A percentile compares a stretch with the other conserved stretches of the same genome.
These are phyloP conservation scores for Chiua sp. DNA, from an alignment of 1,284 basidiomycete species.

Conservation along the genomic window DNA sequence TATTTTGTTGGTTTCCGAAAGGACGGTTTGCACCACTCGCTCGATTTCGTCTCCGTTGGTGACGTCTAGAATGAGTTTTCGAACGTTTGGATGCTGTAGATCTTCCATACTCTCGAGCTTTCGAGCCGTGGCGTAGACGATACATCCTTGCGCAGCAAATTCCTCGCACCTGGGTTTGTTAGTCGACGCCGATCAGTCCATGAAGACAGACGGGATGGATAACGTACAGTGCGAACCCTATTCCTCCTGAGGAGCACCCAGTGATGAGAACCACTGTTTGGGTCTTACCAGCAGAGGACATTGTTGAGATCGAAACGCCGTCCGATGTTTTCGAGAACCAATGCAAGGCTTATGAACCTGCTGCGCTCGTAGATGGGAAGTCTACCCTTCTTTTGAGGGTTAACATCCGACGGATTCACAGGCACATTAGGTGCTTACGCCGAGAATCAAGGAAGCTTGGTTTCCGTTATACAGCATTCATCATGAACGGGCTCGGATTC, in stretches of 20 bases:
- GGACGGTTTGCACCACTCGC: conserved; percentile 47
- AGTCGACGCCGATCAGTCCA: background rate
- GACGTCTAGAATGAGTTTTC: conserved; percentile 56
- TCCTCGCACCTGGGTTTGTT: conserved; percentile 53
- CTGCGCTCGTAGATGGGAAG: no score
- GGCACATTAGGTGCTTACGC: no score
- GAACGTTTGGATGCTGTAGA: conserved; percentile 46
- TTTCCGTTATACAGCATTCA: no score
- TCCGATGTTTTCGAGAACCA: no score
- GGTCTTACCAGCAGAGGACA: background rate
- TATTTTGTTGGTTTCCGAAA: conserved; percentile 55
- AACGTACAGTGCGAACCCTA: conserved; percentile 67
- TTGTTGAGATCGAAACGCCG: no score
- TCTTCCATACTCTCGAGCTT: conserved; percentile 55
- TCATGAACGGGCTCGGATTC: no score
- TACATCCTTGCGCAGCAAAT: conserved; percentile 61
- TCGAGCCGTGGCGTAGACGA: conserved; percentile 71
- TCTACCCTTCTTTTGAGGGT: no score
- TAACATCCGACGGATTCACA: no score
- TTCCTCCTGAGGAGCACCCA: conserved; percentile 72
- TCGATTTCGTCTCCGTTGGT: conserved; percentile 57
- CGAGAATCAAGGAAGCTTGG: no score
- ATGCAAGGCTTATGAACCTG: no score
- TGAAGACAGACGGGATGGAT: background rate
- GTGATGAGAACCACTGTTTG: conserved; percentile 63